Percentiles rank a stretch among this genome's conserved stretches.
Evolutionary conservation across 805 yeast genomes (phyloP).

Genomic region (Saturnispora serradocipensis): DNA sequence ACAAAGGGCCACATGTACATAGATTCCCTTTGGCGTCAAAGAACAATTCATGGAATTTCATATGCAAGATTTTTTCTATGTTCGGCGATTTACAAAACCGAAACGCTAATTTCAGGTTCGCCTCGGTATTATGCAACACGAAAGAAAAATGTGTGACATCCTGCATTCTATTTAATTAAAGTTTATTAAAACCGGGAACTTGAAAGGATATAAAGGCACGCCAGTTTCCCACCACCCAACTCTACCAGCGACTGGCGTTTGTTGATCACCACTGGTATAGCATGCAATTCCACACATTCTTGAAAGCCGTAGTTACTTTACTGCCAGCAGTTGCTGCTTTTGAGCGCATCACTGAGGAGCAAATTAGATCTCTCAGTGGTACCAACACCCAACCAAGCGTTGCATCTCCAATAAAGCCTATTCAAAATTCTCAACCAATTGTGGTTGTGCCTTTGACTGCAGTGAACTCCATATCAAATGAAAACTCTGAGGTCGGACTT

Average conservation of each 20-base stretch:
- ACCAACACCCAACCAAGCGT: neutral
- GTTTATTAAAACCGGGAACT: neutral
- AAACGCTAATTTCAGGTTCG: neutral
- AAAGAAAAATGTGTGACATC: neutral
- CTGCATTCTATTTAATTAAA: neutral
- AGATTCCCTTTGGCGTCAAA: neutral
- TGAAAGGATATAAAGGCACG: neutral
- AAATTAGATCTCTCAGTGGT: neutral
- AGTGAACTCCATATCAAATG: neutral
- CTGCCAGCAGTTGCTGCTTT: neutral
- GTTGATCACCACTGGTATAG: neutral
- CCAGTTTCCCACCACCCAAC: neutral
- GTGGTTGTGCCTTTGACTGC: neutral
- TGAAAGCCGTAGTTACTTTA: neutral
- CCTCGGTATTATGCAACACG: neutral
- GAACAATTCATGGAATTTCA: neutral
- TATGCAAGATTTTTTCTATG: neutral
- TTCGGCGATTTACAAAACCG: neutral
- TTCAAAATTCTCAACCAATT: neutral
- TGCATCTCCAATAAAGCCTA: neutral
- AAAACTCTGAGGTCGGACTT: neutral
- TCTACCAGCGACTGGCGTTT: neutral
- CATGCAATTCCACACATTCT: neutral
- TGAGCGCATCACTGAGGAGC: neutral
- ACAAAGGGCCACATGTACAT: too few species aligned